A percentile compares a stretch with the other conserved stretches of the same genome.
These are phyloP conservation scores for Candida koratica DNA, from an alignment of 805 yeast species.

Conservation along the genomic window DNA sequence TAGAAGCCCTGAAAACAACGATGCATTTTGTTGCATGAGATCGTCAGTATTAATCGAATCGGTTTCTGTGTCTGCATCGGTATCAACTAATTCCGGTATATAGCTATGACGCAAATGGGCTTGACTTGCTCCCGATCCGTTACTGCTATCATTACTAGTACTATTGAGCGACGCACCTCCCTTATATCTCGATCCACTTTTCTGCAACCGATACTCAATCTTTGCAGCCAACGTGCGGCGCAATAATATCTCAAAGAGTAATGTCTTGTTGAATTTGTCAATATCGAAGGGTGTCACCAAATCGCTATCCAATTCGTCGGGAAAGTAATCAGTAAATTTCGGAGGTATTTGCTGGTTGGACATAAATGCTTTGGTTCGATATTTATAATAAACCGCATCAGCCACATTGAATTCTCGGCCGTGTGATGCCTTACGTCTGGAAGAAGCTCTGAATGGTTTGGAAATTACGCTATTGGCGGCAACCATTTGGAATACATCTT, in stretches of 20 bases:
- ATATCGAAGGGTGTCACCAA: conserved; percentile 24
- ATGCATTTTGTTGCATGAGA: conserved; percentile 28
- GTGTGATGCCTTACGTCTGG: neutral
- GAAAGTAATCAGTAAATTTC: conserved; percentile 25
- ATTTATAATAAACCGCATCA: conserved; percentile 25
- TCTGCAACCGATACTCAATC: conserved; percentile 31
- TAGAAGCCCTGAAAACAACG: conserved; percentile 29
- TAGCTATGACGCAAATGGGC: conserved; percentile 14
- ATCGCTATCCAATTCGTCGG: conserved; percentile 23
- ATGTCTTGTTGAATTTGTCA: conserved; percentile 25
- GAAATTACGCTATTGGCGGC: conserved; percentile 14
- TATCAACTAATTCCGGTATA: conserved; percentile 16
- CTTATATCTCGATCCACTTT: conserved; percentile 14
- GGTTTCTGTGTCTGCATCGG: conserved; percentile 19
- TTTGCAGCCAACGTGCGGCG: conserved; percentile 42
- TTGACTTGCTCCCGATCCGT: neutral
- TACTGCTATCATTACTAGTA: neutral
- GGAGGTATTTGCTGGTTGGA: conserved; percentile 22
- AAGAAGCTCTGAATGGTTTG: conserved; percentile 14
- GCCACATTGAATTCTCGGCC: conserved; percentile 13
- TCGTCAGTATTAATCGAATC: conserved; percentile 27
- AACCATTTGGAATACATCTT: conserved; percentile 10
- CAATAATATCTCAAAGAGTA: conserved; percentile 36
- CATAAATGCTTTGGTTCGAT: conserved; percentile 25
- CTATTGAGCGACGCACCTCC: neutral